phyloP scores from a whole-genome alignment of 1,139 yeast genomes.

The Yamadazyma diospyri region DNA sequence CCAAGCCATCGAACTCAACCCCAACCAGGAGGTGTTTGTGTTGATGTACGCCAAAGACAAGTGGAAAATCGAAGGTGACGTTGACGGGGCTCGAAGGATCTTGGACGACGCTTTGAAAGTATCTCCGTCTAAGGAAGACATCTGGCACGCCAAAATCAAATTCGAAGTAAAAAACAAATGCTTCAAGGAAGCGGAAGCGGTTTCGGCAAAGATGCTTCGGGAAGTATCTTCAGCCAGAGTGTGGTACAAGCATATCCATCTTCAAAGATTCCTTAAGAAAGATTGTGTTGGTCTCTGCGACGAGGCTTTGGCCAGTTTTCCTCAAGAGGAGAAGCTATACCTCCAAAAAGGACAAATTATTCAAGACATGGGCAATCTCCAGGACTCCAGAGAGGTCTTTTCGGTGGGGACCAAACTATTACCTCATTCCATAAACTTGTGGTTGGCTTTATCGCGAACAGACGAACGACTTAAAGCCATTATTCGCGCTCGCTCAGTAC shows the following conservation, averaged over 20 bases:
- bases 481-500: conserved; percentile 65
- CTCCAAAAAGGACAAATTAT: conserved; percentile 59
- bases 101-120: conserved; percentile 43
- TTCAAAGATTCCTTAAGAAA: conserved; percentile 37
- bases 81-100: conserved; percentile 50
- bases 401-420: conserved; percentile 48
- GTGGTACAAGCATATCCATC: conserved; percentile 63
- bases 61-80: conserved; percentile 48
- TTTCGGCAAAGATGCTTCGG: conserved; percentile 40
- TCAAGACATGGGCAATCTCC: conserved; percentile 19
- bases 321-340: conserved; percentile 47
- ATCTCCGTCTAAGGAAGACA: conserved; percentile 43
- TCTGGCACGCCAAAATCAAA: conserved; percentile 73
- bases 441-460: conserved; percentile 53
- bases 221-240: conserved; percentile 41
- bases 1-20: conserved; percentile 46
- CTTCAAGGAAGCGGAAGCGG: conserved; percentile 34
- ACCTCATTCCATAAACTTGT: conserved; percentile 43
- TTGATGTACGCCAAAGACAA: conserved; percentile 72
- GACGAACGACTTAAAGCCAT: conserved; percentile 43
- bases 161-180: conserved; percentile 47
- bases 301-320: conserved; percentile 45
- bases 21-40: conserved; percentile 49
- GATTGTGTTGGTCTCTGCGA: conserved; percentile 18
- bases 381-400: conserved; percentile 47